A percentile compares a stretch with the other conserved stretches of the same genome.
Conservation (phyloP, 345 rosid species). For the Eucalyptus regnans region DNA sequence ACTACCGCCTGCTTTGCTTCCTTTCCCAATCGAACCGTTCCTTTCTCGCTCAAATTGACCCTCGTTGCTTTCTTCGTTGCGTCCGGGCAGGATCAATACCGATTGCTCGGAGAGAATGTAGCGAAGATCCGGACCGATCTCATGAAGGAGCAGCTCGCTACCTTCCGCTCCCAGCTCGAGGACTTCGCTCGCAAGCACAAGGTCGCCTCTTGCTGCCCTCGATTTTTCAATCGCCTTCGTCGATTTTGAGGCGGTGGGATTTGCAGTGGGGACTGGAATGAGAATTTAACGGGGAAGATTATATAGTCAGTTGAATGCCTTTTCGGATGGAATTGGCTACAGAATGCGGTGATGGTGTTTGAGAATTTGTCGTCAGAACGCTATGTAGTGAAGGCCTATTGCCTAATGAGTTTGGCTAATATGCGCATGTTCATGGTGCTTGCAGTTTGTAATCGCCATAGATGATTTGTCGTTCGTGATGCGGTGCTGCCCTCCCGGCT, state of each 20-base stretch:
- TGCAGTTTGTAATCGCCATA: background rate
- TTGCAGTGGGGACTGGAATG: background rate
- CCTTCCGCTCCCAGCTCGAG: slow-evolving; percentile 80
- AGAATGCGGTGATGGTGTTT: background rate
- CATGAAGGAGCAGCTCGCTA: slow-evolving; percentile 93
- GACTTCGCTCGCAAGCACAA: slow-evolving; percentile 92
- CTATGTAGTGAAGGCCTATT: background rate
- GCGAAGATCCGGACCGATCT: slow-evolving; percentile 80
- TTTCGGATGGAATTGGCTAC: background rate
- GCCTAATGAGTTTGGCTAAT: background rate
- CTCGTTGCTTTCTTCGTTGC: background rate
- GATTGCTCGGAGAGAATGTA: slow-evolving; percentile 80
- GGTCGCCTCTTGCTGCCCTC: slow-evolving; percentile 17
- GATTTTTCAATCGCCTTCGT: background rate
- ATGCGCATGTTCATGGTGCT: background rate
- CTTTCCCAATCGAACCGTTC: background rate
- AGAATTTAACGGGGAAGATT: background rate
- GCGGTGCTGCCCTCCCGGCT: background rate
- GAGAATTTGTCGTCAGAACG: background rate
- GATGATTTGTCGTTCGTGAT: background rate
- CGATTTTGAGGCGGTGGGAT: background rate
- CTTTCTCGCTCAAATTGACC: background rate
- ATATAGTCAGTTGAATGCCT: background rate
- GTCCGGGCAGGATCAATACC: slow-evolving; percentile 55
- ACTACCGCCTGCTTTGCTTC: background rate